phyloP scores from a whole-genome alignment of 2,329 filamentous ascomycete genomes.

The Rhynchosporium secalis region DNA sequence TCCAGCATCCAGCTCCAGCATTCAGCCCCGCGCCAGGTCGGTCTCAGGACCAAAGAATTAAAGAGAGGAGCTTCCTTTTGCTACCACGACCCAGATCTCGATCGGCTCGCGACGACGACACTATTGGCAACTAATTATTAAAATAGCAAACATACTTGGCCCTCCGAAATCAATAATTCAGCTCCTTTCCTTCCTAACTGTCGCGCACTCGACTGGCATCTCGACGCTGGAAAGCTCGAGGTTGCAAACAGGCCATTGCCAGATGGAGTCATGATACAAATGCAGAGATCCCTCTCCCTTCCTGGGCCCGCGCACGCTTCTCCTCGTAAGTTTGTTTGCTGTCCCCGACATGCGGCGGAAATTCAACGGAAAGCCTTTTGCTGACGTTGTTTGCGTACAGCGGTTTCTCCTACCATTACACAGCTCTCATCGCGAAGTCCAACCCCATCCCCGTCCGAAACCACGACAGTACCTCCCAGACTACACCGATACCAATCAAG shows the following conservation, averaged over 20 bases:
- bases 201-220: conserved; percentile 24
- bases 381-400: conserved; percentile 38
- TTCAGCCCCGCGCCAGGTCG: background rate
- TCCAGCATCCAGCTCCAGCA: conserved; percentile 6
- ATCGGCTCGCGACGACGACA: background rate
- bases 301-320: conserved; percentile 40
- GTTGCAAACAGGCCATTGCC: conserved; percentile 28
- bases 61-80: background rate
- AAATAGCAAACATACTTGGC: too few species aligned
- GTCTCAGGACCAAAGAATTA: background rate
- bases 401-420: conserved; percentile 52
- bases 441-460: conserved; percentile 55
- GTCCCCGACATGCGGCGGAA: background rate
- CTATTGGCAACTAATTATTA: background rate
- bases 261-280: conserved; percentile 41
- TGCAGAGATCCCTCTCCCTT: conserved; percentile 42
- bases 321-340: conserved; percentile 38
- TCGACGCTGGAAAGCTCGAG: conserved; percentile 36
- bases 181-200: background rate
- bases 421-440: conserved; percentile 55
- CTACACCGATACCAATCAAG: conserved; percentile 54
- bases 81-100: background rate
- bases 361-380: too few species aligned
- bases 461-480: conserved; percentile 50
- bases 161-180: too few species aligned